phyloP scores from a whole-genome alignment of 2,329 filamentous ascomycete species.

The Alternaria sp. region DNA sequence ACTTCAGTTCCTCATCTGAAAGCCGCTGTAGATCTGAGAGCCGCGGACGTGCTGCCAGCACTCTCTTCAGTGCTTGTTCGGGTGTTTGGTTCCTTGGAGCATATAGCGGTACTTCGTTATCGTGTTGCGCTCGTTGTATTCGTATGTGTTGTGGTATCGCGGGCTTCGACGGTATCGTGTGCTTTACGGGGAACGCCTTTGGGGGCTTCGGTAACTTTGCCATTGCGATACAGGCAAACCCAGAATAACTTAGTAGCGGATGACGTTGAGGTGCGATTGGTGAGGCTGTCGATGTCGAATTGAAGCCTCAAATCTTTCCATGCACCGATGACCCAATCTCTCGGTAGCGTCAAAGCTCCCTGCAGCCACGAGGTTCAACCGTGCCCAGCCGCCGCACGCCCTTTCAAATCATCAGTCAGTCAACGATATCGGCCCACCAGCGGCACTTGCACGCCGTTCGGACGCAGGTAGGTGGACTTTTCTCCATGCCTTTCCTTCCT shows the following conservation, averaged over 20 bases:
- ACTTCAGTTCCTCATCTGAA: slow-evolving; percentile 36
- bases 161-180: slow-evolving; percentile 24
- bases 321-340: slow-evolving; percentile 14
- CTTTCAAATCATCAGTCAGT: neutral
- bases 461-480: slow-evolving; percentile 14
- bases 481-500: neutral
- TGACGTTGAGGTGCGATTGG: slow-evolving; percentile 24
- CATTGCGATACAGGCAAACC: slow-evolving; percentile 33
- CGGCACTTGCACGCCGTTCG: slow-evolving; percentile 6
- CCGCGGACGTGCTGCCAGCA: slow-evolving; percentile 35
- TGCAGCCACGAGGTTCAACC: slow-evolving; percentile 25
- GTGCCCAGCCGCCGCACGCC: slow-evolving; percentile 32
- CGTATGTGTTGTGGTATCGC: slow-evolving; percentile 23
- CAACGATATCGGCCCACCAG: slow-evolving; percentile 39
- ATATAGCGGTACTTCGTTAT: slow-evolving; percentile 15
- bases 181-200: slow-evolving; percentile 26
- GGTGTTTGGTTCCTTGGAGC: slow-evolving; percentile 21
- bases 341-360: slow-evolving; percentile 22
- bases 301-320: slow-evolving; percentile 21
- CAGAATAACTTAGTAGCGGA: slow-evolving; percentile 1
- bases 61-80: slow-evolving; percentile 22
- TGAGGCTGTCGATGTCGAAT: slow-evolving; percentile 11
- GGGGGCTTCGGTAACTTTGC: slow-evolving; percentile 42
- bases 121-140: slow-evolving; percentile 17
- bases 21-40: slow-evolving; percentile 32